phyloP scores from a whole-genome alignment of 2,329 filamentous ascomycete species.

The Epichloe sylvatica region DNA sequence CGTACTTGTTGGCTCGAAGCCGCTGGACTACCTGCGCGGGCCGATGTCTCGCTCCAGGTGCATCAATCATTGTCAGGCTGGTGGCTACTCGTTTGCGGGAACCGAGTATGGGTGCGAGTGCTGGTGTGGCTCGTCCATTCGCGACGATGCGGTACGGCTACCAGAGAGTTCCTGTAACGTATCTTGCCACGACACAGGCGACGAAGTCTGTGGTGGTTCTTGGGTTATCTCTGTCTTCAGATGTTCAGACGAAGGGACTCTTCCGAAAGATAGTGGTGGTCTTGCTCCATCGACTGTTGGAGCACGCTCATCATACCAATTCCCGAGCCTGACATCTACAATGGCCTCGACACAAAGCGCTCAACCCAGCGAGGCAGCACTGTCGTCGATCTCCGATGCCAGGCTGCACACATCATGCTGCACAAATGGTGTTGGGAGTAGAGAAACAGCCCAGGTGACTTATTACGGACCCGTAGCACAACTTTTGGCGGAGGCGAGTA shows the following conservation, averaged over 20 bases:
- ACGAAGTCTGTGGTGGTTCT: conserved; percentile 13
- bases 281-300: not conserved
- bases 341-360: not conserved
- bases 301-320: not conserved
- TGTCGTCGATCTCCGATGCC: not conserved
- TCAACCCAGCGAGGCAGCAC: not conserved
- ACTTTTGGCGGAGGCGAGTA: conserved; percentile 3
- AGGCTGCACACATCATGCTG: not conserved
- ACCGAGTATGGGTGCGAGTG: conserved; percentile 37
- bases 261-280: not conserved
- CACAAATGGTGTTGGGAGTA: not conserved
- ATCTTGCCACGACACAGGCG: conserved; percentile 9
- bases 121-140: conserved; percentile 29
- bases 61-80: conserved; percentile 29
- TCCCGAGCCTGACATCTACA: not conserved
- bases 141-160: conserved; percentile 11
- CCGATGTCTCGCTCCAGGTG: conserved; percentile 37
- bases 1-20: conserved; percentile 11
- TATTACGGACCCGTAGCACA: conserved; percentile 1
- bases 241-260: not conserved
- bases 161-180: conserved; percentile 13
- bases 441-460: not conserved
- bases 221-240: conserved; percentile 14
- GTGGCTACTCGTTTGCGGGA: conserved; percentile 31
- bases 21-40: conserved; percentile 14